Conservation (phyloP, 306 rosid species). For the Quercus glauca region DNA sequence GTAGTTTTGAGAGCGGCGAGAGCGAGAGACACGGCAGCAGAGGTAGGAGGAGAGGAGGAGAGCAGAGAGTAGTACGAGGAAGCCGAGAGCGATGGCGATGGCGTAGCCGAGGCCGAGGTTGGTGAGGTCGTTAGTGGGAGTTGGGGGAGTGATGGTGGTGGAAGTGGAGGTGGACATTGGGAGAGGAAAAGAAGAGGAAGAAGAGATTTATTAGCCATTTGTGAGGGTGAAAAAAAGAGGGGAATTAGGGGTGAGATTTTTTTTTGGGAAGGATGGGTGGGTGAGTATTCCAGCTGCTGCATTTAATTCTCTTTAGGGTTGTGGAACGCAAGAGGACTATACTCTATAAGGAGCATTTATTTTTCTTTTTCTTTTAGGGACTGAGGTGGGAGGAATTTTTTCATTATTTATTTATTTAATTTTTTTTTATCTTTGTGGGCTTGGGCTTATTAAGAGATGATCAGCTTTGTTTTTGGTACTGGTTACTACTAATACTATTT, state of each 20-base stretch:
- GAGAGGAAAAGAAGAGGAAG: constrained; percentile 25
- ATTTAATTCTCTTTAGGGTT: constrained; percentile 57
- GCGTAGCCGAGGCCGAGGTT: constrained; percentile 55
- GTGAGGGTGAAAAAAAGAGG: constrained; percentile 14
- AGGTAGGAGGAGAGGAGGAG: constrained; percentile 58
- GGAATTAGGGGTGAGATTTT: constrained; percentile 24
- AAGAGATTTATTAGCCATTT: constrained; percentile 61
- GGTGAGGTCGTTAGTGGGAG: constrained; percentile 41
- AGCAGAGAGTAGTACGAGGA: constrained; percentile 48
- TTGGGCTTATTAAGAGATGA: no score
- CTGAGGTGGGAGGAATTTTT: no score
- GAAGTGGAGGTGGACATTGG: constrained; percentile 12
- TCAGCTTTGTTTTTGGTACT: no score
- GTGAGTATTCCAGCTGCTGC: constrained; percentile 64
- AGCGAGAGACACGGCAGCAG: constrained; percentile 37
- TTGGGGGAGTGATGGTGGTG: constrained; percentile 3
- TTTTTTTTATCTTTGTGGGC: no score
- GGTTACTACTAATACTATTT: no score
- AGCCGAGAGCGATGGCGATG: constrained; percentile 86
- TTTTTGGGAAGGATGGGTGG: constrained; percentile 46
- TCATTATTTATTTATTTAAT: no score
- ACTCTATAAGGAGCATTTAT: neutral
- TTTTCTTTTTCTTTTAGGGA: neutral
- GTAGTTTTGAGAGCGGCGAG: constrained; percentile 25
- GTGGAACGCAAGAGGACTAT: neutral